phyloP scores from a whole-genome alignment of 2,329 filamentous ascomycete genomes.

The Diaporthe destruens region DNA sequence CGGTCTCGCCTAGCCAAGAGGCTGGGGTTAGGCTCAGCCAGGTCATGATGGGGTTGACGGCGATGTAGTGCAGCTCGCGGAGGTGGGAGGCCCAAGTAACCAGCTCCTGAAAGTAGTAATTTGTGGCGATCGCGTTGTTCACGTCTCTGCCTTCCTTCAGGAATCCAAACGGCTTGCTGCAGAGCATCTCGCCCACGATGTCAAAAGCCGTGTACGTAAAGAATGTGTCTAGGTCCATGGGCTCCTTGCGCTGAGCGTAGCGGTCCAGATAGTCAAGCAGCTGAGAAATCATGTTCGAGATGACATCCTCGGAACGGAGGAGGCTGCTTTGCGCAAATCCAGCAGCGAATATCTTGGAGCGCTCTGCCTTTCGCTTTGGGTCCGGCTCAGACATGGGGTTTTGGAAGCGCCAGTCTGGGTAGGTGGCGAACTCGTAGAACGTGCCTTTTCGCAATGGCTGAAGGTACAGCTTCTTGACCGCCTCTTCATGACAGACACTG shows the following conservation, averaged over 20 bases:
- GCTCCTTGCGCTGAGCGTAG: conserved; percentile 32
- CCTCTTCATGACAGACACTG: conserved; percentile 9
- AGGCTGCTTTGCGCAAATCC: conserved; percentile 52
- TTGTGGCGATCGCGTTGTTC: conserved; percentile 14
- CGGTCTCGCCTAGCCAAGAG: conserved; percentile 11
- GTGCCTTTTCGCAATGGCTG: conserved; percentile 19
- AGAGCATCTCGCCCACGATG: conserved; percentile 20
- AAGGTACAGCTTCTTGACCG: conserved; percentile 10
- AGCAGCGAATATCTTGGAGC: conserved; percentile 50
- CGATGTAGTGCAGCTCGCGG: conserved; percentile 16
- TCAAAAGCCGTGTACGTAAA: conserved; percentile 41
- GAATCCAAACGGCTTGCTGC: conserved; percentile 12
- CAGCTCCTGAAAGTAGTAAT: conserved; percentile 14
- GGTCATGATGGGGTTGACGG: conserved; percentile 30
- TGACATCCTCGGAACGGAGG: conserved; percentile 43
- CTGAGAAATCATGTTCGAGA: conserved; percentile 41
- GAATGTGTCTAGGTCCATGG: conserved; percentile 44
- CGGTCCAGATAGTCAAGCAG: conserved; percentile 44
- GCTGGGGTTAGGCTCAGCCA: conserved; percentile 7
- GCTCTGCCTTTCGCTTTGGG: conserved; percentile 51
- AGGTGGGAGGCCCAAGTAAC: conserved; percentile 12
- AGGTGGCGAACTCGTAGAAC: conserved; percentile 21
- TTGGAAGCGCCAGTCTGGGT: conserved; percentile 43
- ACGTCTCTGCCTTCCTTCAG: conserved; percentile 16
- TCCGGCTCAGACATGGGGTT: conserved; percentile 54